These are phyloP conservation scores for Berberis thunbergii DNA, from an alignment of 164 flowering plant genomes.

Conservation along the genomic window DNA sequence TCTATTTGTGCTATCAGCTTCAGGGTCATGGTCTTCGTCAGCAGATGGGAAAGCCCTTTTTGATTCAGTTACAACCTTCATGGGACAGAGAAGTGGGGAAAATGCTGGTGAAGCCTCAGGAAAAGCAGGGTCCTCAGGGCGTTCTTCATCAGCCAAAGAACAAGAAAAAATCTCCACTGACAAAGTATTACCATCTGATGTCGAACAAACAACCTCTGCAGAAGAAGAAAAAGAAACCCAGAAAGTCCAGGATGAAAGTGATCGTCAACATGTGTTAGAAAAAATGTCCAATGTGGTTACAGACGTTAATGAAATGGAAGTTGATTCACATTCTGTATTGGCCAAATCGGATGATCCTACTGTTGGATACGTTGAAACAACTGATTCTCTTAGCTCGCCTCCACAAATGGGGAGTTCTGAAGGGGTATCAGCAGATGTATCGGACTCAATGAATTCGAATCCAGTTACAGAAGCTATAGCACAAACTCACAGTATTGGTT, in stretches of 20 bases:
- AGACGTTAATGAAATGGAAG: constrained; percentile 15
- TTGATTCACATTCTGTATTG: constrained; percentile 16
- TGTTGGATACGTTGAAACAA: constrained; percentile 11
- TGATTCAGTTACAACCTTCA: constrained; percentile 76
- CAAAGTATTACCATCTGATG: constrained; percentile 7
- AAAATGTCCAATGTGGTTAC: constrained; percentile 1
- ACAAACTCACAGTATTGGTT: constrained; percentile 14
- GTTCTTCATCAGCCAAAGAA: constrained; percentile 16
- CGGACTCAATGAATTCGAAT: constrained; percentile 23
- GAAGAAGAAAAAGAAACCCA: constrained; percentile 29
- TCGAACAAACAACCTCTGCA: constrained; percentile 19
- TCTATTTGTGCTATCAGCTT: constrained; percentile 26
- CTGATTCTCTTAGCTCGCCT: constrained; percentile 13
- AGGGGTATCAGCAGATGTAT: constrained; percentile 18
- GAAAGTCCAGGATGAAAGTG: constrained; percentile 16
- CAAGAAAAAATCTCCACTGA: constrained; percentile 23
- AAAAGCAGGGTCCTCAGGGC: constrained; percentile 19
- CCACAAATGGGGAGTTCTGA: constrained; percentile 23
- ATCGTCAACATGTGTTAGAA: constrained; percentile 13
- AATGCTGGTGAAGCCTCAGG: constrained; percentile 27
- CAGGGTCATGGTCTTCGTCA: constrained; percentile 60
- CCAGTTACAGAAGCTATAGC: constrained; percentile 15
- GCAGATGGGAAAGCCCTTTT: constrained; percentile 61
- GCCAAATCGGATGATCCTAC: constrained; percentile 3
- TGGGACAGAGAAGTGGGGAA: constrained; percentile 65